Evolutionary conservation across 148 eudicot genomes (phyloP), one percentile per base, ranked within the genome.

Genomic region (Spergularia marina): DNA sequence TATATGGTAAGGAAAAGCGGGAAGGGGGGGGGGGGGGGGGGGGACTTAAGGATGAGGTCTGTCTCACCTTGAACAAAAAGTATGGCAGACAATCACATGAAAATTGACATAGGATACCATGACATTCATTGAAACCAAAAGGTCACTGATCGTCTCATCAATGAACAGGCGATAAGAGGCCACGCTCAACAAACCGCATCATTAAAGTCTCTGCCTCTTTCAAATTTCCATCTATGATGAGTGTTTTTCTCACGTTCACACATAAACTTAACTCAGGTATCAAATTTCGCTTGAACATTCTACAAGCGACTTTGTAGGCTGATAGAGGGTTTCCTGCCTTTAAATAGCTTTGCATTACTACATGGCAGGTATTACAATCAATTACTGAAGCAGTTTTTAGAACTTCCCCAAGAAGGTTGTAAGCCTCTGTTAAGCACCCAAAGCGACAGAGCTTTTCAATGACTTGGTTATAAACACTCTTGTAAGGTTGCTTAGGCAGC

Each of bases 261-360:
- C 82, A 74, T 75, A 80, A 30, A 65, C 70, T 75, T n/a, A 74
- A 25, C 55, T 80, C 74, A 36, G 82, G 78, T 8, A 39, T 65
- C 65, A 80, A 70, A 70, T 75, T 80, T n/a, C 82, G 82, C 36
- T 53, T 75, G 41, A 80, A 75, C 78, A 80, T 80, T 71, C 82
- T 74, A 62, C 75, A 80, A 55, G 82, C 72, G 47, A 80, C 78
- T 80, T 69, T 75, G 66, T 74, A 75, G 25, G 82, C 82, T 12
- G 21, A 74, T 40, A 74, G 71, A 74, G 78, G 75, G 60, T 5
- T 70, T 41, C 75, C 82, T 56, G 52, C 54, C 57, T 60, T 80
- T 41, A 80, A 57, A 75, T 63, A 80, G 21, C 71, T 74, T 23
- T 70, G 58, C 66, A 80, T 70, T 10, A 75, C 65, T 13, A 80